These are phyloP conservation scores for Lachancea sp. DNA, from an alignment of 805 yeast genomes.

Conservation along the genomic window DNA sequence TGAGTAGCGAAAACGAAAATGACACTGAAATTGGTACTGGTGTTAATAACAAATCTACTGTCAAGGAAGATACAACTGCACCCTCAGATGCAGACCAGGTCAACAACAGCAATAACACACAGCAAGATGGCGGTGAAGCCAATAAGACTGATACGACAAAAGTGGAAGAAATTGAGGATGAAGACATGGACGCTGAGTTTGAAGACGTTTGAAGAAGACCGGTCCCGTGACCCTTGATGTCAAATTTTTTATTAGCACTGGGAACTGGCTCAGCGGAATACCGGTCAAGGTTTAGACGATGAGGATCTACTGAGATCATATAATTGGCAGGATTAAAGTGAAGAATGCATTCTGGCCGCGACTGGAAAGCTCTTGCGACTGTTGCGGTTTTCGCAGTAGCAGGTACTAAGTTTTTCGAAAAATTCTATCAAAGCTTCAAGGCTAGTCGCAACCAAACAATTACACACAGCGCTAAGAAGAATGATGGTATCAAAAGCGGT, in stretches of 20 bases:
- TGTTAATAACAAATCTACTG: background rate
- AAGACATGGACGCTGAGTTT: conserved; percentile 32
- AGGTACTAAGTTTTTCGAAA: conserved; percentile 27
- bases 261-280: too few relatives aligned
- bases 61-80: conserved; percentile 6
- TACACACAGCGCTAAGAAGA: background rate
- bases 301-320: too few relatives aligned
- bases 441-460: background rate
- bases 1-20: conserved; percentile 14
- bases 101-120: background rate
- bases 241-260: background rate
- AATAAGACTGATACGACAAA: background rate
- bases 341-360: background rate
- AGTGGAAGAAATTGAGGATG: conserved; percentile 23
- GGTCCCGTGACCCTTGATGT: background rate
- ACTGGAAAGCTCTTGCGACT: conserved; percentile 28
- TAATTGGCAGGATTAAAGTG: background rate
- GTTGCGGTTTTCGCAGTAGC: conserved; percentile 31
- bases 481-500: background rate
- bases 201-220: conserved; percentile 26
- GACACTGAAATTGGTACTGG: background rate
- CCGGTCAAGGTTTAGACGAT: too few relatives aligned
- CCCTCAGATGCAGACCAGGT: background rate
- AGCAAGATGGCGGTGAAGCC: conserved; percentile 12
- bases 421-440: conserved; percentile 22